Evolutionary conservation across 2,329 filamentous ascomycete species (phyloP), one percentile per base, ranked within the genome.

Genomic region (Cadophora sp.): DNA sequence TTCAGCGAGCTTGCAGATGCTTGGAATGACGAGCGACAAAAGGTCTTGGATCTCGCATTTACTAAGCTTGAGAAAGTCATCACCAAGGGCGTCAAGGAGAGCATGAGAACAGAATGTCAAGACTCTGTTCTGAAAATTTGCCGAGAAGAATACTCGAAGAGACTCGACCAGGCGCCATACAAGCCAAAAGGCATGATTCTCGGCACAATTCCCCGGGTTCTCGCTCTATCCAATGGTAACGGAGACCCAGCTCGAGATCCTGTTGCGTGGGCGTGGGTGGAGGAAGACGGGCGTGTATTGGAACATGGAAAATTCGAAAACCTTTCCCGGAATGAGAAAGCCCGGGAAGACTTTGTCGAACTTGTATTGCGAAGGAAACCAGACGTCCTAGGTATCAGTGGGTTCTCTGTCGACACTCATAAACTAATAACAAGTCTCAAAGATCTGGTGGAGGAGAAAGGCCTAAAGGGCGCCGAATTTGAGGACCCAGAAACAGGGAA

Each of bases 151-250:
- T 98, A 96, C 79, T 92, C 91, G 53, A 91, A 92, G 79, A 92
- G 94, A 78, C 88, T 99, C 27, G 96, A 99, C 76, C 96, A 99
- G 80, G 94, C 96, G 9, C 96, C 96, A 0, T 97, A 94, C 81
- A 97, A 97, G 80, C 94, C 96, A 5, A 94, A 95, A 80, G 94
- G 94, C 11, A 93, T 97, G 87, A 87, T 94, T 24, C 84, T 97
- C 48, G 96, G 96, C 29, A 97, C 94, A 0, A 87, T 91, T 7
- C 94, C 96, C 56, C 91, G 95, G 37, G 93, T 97, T 5, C 86
- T 99, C 59, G 89, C 94, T 4, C 81, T 99, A 26, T 95, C 94
- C 3, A 97, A 94, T 74, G 96, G 96, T 64, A 90, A 90, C 79
- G 93, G 92, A 16, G 89, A 92, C 73, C 82, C 86, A 19, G 81